Evolutionary conservation across 495 filamentous ascomycete genomes (phyloP), one percentile per base, ranked within the genome.

Genomic region (Podospora bellae-mahoneyi): DNA sequence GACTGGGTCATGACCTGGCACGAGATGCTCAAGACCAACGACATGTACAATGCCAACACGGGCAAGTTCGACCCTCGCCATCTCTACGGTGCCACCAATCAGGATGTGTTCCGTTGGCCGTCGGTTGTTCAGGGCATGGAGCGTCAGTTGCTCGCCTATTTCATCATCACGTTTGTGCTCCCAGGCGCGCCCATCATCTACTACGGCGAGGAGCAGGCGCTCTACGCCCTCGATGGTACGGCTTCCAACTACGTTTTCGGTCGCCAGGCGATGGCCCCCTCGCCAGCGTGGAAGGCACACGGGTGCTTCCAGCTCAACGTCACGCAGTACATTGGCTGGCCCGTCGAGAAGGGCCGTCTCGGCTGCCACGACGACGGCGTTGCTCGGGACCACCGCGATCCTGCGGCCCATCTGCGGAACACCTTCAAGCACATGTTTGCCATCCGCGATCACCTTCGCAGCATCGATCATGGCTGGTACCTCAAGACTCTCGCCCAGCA

Each of bases 21-120:
- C 54, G 68, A 82, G 27, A 87, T 91, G 76, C 64, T 91, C 9
- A 73, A 79, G 57, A 88, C 85, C 18, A 90, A 92, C 70, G 89
- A 92, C 70, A 70, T 91, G 67, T 72, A 84, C 67, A 91, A 91
- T 67, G 80, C 87, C 5, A 87, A 89, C 73, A 90, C 84, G 2
- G 88, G 87, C 60, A 78, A 84, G 65, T 90, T 90, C 66, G 89
- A 92, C 71, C 89, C 89, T 4, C 82, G 90, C 16, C 89, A 92
- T 72, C 85, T 91, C 82, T 91, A 86, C 62, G 90, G 90, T 30
- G 82, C 81, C 2, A 89, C 87, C 5, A 91, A 91, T 71, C 90
- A 92, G 76, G 90, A 92, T 72, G 88, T 92, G 5, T 90, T 92
- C 75, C 84, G 89, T 9, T 92, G 90, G 90, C 89, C 90, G 7